Base-by-base conservation (phyloP, 2,329 filamentous ascomycete species). In the Cryphonectria naterciae region DNA sequence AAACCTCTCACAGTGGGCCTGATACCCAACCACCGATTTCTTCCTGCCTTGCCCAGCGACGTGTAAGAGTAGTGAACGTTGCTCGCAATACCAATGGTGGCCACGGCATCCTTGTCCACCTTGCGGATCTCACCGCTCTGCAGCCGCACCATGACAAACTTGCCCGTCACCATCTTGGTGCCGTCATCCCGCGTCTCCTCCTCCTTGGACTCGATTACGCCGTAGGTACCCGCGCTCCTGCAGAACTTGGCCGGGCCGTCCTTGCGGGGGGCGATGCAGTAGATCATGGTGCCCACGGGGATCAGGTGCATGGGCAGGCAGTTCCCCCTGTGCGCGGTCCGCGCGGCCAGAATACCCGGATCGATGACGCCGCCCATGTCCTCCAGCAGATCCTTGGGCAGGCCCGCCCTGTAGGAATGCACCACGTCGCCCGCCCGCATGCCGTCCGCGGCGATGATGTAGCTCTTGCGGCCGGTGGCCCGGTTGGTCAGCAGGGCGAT, bases 301-400 rank as follows among this genome's bases (percentile, higher is more conserved):
- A 99, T 93, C 91, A 99, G 96, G 82, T 97, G 93, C 79, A 99
- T 85, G 19, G 96, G 96, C 75, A 99, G 83, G 80, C 96, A 99
- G 81, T 99, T 99, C 69, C 96, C 96, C 77, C 94, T 89, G 84
- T 95, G 95, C 1, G 94, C 95, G 35, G 97, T 99, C 84, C 93
- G 96, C 41, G 96, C 93, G 10, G 97, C 96, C 73, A 99, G 84
- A 80, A 99, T 93, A 91, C 97, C 97, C 15, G 95, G 94, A 86
- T 99, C 96, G 66, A 98, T 88, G 58, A 91, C 84, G 76, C 96
- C 95, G 73, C 96, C 96, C 95, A 99, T 98, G 79, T 91, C 94
- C 66, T 92, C 90, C 77, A 98, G 87, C 69, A 99, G 84, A 74
- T 96, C 92, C 74, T 92, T 86, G 1, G 97, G 96, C 72, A 99